Evolutionary conservation across 306 rosid genomes (phyloP).

Genomic region (Quercus alba): DNA sequence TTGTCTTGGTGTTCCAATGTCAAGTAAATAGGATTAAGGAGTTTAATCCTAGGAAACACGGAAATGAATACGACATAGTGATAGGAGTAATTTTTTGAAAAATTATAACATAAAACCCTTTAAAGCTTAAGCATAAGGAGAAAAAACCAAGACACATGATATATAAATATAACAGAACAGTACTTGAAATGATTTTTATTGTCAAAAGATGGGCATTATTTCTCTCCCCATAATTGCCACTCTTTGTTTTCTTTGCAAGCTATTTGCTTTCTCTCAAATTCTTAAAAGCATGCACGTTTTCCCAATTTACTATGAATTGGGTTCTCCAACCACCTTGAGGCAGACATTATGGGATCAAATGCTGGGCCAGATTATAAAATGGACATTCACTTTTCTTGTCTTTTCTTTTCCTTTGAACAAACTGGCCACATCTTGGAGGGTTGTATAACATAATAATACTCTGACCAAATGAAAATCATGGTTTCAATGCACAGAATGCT

Average conservation of each 20-base stretch:
- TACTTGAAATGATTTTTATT: too few relatives aligned
- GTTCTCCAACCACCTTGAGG: background rate
- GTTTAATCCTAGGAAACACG: too few relatives aligned
- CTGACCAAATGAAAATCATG: background rate
- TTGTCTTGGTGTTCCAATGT: background rate
- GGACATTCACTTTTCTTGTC: constrained; percentile 9
- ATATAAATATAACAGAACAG: too few relatives aligned
- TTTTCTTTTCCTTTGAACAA: background rate
- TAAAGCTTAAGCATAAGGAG: too few relatives aligned
- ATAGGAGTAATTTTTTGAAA: background rate
- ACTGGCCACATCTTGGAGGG: background rate
- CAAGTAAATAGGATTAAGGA: background rate
- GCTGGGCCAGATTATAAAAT: constrained; percentile 11
- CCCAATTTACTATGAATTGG: constrained; percentile 28
- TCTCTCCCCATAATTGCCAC: background rate
- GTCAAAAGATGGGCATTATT: constrained; percentile 16
- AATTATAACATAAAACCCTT: too few relatives aligned
- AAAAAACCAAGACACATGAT: too few relatives aligned
- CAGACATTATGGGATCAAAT: constrained; percentile 46
- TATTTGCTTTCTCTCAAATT: background rate
- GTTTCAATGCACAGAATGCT: background rate
- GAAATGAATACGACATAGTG: background rate
- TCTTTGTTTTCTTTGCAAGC: constrained; percentile 12
- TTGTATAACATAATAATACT: background rate
- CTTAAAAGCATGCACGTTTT: constrained; percentile 30